phyloP scores from a whole-genome alignment of 164 flowering plant species.

The Annona cherimola region DNA sequence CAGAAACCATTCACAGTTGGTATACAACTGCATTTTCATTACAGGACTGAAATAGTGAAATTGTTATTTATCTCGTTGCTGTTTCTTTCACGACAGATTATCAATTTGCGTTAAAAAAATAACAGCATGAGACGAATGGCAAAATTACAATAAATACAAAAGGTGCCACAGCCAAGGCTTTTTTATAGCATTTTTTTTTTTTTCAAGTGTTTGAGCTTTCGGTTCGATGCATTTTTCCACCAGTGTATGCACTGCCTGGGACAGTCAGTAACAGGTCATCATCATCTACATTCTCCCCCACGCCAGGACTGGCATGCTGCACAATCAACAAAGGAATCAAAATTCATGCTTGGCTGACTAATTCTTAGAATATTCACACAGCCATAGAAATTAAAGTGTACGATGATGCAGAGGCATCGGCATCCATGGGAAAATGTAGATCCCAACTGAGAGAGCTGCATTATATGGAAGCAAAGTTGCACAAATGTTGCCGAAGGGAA shows the following conservation, averaged over 20 bases:
- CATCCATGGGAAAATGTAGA: background rate
- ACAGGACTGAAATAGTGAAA: too few species aligned
- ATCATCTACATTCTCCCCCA: constrained; percentile 8
- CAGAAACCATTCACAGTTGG: too few species aligned
- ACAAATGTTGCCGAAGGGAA: background rate
- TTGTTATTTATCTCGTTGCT: too few species aligned
- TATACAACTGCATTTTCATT: too few species aligned
- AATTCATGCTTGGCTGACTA: background rate
- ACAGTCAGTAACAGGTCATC: constrained; percentile 55
- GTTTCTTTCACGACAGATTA: too few species aligned
- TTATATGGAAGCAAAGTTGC: too few species aligned
- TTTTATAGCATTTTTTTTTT: background rate
- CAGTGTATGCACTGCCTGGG: constrained; percentile 79
- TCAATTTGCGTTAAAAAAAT: too few species aligned
- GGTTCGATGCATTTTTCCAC: background rate
- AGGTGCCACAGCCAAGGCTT: background rate
- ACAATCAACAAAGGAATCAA: constrained; percentile 11
- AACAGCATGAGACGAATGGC: background rate
- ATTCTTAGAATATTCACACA: background rate
- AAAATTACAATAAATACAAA: background rate
- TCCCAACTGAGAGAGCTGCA: background rate
- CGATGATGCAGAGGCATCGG: background rate
- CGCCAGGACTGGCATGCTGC: constrained; percentile 15
- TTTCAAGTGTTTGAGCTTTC: constrained; percentile 3
- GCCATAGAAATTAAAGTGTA: background rate